These are phyloP conservation scores for Pistacia vera DNA, from an alignment of 345 rosid genomes.

Conservation along the genomic window DNA sequence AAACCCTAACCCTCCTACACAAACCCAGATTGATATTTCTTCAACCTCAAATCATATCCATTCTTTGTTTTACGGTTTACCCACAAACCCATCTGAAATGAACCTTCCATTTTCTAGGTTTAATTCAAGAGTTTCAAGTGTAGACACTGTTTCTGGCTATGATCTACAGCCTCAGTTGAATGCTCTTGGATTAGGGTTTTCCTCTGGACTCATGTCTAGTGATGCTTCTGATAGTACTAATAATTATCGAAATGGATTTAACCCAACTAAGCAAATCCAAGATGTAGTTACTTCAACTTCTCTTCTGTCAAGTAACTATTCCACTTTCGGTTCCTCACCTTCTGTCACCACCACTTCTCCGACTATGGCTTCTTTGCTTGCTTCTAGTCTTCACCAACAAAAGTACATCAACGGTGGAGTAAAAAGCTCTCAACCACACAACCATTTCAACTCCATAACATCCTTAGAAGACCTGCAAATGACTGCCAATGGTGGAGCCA, in stretches of 20 bases:
- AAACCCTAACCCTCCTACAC: conserved; percentile 37
- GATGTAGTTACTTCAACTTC: conserved; percentile 40
- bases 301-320: conserved; percentile 46
- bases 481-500: conserved; percentile 35
- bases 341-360: conserved; percentile 39
- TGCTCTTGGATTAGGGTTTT: conserved; percentile 68
- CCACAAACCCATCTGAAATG: conserved; percentile 46
- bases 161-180: conserved; percentile 56
- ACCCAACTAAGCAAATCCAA: conserved; percentile 36
- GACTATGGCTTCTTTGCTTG: conserved; percentile 49
- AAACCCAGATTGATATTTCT: conserved; percentile 33
- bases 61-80: conserved; percentile 65
- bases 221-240: conserved; percentile 25
- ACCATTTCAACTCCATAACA: conserved; percentile 39
- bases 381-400: conserved; percentile 55
- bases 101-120: conserved; percentile 54
- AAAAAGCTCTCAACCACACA: conserved; percentile 38
- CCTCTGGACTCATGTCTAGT: conserved; percentile 39
- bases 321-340: conserved; percentile 46
- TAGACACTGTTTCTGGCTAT: conserved; percentile 43
- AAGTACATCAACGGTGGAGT: conserved; percentile 40
- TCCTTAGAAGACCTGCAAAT: conserved; percentile 58
- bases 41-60: conserved; percentile 49
- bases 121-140: conserved; percentile 38
- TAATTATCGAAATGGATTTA: conserved; percentile 29